Conservation (phyloP, 768 basidiomycete genomes). For the Grammothele lineata region DNA sequence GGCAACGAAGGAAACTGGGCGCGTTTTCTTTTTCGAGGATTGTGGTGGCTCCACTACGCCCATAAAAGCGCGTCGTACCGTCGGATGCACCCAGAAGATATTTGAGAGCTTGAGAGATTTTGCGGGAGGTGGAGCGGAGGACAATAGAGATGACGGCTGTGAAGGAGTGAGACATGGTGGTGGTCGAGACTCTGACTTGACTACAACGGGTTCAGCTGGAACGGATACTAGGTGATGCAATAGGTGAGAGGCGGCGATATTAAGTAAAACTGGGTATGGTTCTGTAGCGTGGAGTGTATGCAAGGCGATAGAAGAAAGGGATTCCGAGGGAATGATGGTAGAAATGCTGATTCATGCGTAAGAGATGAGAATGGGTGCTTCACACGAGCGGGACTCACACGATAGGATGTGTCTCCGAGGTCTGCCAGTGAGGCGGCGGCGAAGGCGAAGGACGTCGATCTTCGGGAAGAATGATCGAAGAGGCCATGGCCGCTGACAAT, state of each 20-base stretch:
- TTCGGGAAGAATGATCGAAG: conserved; percentile 23
- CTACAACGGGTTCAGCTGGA: not conserved
- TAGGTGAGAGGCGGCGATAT: conserved; percentile 27
- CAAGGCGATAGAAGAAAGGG: conserved; percentile 38
- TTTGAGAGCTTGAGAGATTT: conserved; percentile 9
- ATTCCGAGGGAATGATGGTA: conserved; percentile 49
- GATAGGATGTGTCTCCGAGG: conserved; percentile 78
- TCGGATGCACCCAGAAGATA: conserved; percentile 14
- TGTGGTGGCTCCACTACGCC: not conserved
- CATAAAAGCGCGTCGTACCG: conserved; percentile 10
- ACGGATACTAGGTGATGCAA: conserved; percentile 26
- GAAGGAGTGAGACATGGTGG: not conserved
- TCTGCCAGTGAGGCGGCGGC: conserved; percentile 43
- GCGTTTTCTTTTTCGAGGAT: conserved; percentile 4
- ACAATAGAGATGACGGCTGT: not conserved
- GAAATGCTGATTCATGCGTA: conserved; percentile 39
- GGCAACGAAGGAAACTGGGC: conserved; percentile 5
- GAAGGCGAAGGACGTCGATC: not conserved
- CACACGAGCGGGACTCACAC: conserved; percentile 46
- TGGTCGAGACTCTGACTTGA: not conserved
- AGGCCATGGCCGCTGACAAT: conserved; percentile 50
- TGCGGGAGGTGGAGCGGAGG: conserved; percentile 1
- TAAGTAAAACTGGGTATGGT: conserved; percentile 30
- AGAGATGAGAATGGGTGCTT: not conserved
- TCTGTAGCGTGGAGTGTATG: conserved; percentile 22